Percentiles rank a stretch among this genome's conserved stretches.
Conservation (phyloP, 2,329 filamentous ascomycete species). For the Penicillium rolfsii region DNA sequence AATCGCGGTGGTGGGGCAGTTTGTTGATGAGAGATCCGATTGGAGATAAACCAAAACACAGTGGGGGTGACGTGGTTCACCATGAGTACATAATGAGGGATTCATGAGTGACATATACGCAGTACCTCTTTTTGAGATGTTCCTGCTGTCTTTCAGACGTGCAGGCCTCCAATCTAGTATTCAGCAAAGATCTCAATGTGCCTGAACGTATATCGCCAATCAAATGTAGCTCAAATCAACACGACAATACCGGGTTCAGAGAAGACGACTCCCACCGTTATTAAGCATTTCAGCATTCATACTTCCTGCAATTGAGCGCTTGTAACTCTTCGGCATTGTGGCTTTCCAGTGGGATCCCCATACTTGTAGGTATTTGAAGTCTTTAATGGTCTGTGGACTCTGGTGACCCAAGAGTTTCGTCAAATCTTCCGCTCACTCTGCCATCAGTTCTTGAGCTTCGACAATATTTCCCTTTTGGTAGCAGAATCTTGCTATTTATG, state of each 20-base stretch:
- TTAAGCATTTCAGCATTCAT: too few species aligned
- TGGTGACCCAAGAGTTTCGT: neutral
- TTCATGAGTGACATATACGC: too few species aligned
- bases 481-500: neutral
- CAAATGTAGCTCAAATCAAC: neutral
- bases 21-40: conserved; percentile 5
- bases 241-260: neutral
- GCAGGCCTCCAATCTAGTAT: neutral
- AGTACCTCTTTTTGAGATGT: too few species aligned
- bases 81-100: too few species aligned
- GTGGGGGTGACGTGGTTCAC: too few species aligned
- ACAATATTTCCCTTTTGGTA: neutral
- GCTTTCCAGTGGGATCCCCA: neutral
- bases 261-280: neutral
- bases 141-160: neutral
- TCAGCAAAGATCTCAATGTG: neutral
- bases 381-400: neutral
- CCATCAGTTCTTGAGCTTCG: neutral
- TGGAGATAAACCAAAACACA: conserved; percentile 6
- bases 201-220: neutral
- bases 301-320: neutral
- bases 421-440: neutral
- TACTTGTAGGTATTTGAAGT: neutral
- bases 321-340: neutral
- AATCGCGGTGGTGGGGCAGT: conserved; percentile 7